phyloP scores from a whole-genome alignment of 2,329 filamentous ascomycete species.

The Phaeosphaeria sp. region DNA sequence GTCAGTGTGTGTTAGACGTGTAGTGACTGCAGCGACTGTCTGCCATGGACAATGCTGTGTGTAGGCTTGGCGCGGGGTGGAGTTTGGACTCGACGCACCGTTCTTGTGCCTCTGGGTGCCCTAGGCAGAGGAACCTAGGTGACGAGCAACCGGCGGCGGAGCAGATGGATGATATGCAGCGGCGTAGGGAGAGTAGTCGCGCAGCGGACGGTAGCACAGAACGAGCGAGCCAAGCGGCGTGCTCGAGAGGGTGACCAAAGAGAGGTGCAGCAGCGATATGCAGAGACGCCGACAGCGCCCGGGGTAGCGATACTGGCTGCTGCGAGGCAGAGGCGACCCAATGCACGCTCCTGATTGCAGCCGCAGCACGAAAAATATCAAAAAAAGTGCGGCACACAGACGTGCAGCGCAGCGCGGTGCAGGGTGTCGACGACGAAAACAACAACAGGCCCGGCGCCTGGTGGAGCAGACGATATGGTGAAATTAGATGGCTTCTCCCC shows the following conservation, averaged over 20 bases:
- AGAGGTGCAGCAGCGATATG: conserved; percentile 36
- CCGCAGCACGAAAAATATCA: conserved; percentile 23
- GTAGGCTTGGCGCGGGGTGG: conserved; percentile 25
- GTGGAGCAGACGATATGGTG: conserved; percentile 23
- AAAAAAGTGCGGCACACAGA: conserved; percentile 14
- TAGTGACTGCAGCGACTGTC: conserved; percentile 7
- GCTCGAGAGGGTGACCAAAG: conserved; percentile 30
- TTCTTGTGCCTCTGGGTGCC: conserved; percentile 23
- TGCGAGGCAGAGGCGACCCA: conserved; percentile 18
- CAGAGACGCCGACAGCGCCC: conserved; percentile 25
- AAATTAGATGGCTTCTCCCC: conserved; percentile 35
- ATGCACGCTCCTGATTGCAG: conserved; percentile 29
- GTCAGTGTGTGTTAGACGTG: conserved; percentile 27
- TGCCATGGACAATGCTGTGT: conserved; percentile 12
- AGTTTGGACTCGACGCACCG: conserved; percentile 27
- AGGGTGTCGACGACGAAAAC: conserved; percentile 21
- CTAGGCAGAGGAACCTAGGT: conserved; percentile 41
- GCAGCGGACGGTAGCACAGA: conserved; percentile 25
- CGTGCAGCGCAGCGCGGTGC: conserved; percentile 7
- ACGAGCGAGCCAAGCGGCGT: conserved; percentile 34
- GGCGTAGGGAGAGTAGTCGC: conserved; percentile 40
- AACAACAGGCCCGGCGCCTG: conserved; percentile 16
- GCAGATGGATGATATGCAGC: conserved; percentile 44
- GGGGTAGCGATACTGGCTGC: conserved; percentile 29
- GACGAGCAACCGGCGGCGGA: conserved; percentile 31